These are phyloP conservation scores for Colletotrichum sp. DNA, from an alignment of 2,329 filamentous ascomycete species.

Conservation along the genomic window DNA sequence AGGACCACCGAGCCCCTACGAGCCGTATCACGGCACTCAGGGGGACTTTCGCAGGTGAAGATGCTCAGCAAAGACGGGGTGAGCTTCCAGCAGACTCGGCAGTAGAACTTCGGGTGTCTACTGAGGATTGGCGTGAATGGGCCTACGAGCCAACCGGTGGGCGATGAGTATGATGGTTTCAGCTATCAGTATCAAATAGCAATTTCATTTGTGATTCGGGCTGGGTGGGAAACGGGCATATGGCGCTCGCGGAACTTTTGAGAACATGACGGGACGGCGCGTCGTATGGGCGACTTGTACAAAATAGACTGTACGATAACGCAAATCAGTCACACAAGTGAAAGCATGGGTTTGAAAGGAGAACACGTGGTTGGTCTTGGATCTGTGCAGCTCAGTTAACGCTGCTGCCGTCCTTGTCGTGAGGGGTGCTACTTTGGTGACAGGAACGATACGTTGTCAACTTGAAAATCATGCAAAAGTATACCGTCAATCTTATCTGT, in stretches of 20 bases:
- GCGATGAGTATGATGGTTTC: neutral
- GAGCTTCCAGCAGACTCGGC: neutral
- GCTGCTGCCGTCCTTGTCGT: too few species aligned
- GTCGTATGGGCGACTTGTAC: rapidly evolving
- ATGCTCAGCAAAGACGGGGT: neutral
- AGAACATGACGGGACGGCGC: neutral
- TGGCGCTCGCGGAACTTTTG: neutral
- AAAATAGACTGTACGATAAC: neutral
- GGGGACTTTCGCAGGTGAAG: neutral
- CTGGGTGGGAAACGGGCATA: neutral
- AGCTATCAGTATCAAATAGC: too few species aligned
- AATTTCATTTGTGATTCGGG: neutral
- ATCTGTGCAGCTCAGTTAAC: neutral
- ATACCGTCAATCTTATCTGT: neutral
- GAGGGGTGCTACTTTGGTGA: neutral
- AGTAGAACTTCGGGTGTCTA: neutral
- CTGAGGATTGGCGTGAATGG: constrained; percentile 3
- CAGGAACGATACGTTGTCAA: rapidly evolving
- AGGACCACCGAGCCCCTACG: neutral
- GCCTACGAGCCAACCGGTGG: neutral
- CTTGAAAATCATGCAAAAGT: neutral
- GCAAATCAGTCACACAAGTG: neutral
- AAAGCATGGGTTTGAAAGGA: neutral
- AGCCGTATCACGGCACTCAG: neutral
- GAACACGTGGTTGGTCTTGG: neutral